Evolutionary conservation across 2,329 filamentous ascomycete genomes (phyloP), one percentile per base, ranked within the genome.

Genomic region (Trichoderma sp.): DNA sequence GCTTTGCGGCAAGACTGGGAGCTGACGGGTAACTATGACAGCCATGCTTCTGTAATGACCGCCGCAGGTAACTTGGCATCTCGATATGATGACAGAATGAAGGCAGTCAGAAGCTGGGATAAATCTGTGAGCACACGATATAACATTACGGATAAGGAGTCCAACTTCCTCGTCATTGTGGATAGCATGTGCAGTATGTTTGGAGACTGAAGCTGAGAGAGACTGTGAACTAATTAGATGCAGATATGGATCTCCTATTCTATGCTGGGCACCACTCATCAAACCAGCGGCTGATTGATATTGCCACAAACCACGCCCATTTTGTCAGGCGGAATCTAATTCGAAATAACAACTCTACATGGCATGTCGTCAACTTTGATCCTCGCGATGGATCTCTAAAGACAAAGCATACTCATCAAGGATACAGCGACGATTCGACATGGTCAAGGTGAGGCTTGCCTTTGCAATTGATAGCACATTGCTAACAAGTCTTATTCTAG

Each of bases 51-150:
- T 3, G 77, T 85, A 2, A 68, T 84, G 2, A 76, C 75, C 2
- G 83, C 83, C 0, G 84, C 84, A 0, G 74, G 79, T 24, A 82
- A 80, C 28, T 74, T 86, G 4, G 80, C 81, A 0, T 79, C 78
- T 1, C 75, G 83, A 59, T 85, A 80, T 34, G 78, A 82, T 18
- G 74, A 78, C 0, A 72, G 75, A 0, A 79, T 82, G 0, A 78
- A 78, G 24, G 82, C 82, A 0, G 84, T 85, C 56, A 76, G 84
- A 10, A 84, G 83, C 65, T 86, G 83, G 83, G 83, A 86, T 69
- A 77, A 77, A 1, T 72, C 78, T 2, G 10, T 73, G 6, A 77
- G 79, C 28, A 76, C 76, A 30, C 21, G 55, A 16, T 58, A 68
- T 49, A 70, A 76, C n/a, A 66, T 76, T 63, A 72, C 67, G 5